A percentile compares a stretch with the other conserved stretches of the same genome.
phyloP scores from a whole-genome alignment of 257 asterid genomes.

The Knoxia roxburghii region DNA sequence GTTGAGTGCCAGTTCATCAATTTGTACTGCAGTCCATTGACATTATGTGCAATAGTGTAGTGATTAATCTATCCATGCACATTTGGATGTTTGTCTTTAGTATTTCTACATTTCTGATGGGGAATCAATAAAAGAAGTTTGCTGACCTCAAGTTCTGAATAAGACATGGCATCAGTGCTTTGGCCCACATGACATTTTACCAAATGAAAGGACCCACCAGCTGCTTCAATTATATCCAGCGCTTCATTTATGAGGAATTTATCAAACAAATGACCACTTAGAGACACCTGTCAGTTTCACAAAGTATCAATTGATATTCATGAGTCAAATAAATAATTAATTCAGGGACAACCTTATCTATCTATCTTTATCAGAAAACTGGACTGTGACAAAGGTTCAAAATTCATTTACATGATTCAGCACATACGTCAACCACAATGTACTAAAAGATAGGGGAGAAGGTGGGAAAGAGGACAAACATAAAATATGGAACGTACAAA shows the following conservation, averaged over 20 bases:
- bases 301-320: conserved; percentile 9
- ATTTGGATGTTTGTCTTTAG: neutral
- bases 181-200: conserved; percentile 94
- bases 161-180: conserved; percentile 57
- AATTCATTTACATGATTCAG: neutral
- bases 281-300: conserved; percentile 54
- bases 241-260: conserved; percentile 87
- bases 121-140: neutral
- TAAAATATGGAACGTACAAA: neutral
- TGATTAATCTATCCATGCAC: neutral
- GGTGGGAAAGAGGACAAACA: neutral
- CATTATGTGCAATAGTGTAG: neutral
- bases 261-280: conserved; percentile 96
- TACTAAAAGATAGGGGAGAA: neutral
- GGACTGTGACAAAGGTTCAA: neutral
- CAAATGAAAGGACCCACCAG: conserved; percentile 93
- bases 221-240: conserved; percentile 89
- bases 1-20: neutral
- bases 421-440: neutral
- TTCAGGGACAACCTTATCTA: neutral
- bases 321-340: neutral
- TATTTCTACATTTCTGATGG: neutral
- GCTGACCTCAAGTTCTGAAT: conserved; percentile 88
- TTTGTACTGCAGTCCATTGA: neutral
- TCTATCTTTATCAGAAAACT: neutral